phyloP scores from a whole-genome alignment of 2,329 filamentous ascomycete species.

The Passalora sequoiae region DNA sequence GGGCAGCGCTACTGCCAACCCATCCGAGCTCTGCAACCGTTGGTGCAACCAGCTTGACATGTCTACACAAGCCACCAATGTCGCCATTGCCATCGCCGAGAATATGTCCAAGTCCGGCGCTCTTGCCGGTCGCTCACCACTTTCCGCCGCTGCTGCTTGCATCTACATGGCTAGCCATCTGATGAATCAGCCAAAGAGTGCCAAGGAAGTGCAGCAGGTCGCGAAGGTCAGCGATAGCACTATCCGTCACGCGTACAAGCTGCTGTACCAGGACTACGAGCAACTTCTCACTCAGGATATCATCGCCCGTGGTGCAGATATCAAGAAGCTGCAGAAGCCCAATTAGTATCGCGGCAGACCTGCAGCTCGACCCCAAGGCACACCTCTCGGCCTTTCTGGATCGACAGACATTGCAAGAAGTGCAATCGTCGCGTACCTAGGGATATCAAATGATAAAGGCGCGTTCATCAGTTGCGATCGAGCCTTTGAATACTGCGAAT shows the following conservation, averaged over 20 bases:
- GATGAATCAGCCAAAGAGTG: constrained; percentile 69
- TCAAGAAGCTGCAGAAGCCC: constrained; percentile 61
- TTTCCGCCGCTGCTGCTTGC: constrained; percentile 89
- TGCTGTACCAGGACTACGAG: constrained; percentile 69
- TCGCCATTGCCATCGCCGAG: constrained; percentile 72
- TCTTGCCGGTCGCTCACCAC: constrained; percentile 83
- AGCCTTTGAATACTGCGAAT: too few species aligned
- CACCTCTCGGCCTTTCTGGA: too few species aligned
- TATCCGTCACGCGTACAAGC: constrained; percentile 91
- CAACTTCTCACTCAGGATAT: constrained; percentile 70
- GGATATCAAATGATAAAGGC: too few species aligned
- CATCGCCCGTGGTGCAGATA: constrained; percentile 65
- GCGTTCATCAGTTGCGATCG: too few species aligned
- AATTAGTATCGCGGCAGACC: constrained; percentile 19
- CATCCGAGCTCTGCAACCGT: constrained; percentile 65
- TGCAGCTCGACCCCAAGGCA: too few species aligned
- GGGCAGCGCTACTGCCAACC: constrained; percentile 29
- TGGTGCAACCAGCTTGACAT: constrained; percentile 81
- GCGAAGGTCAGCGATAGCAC: constrained; percentile 94
- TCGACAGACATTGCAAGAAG: too few species aligned
- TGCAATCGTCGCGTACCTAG: too few species aligned
- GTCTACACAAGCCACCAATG: constrained; percentile 69
- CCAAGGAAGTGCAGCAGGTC: constrained; percentile 80
- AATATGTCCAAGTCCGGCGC: constrained; percentile 72
- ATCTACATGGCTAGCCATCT: constrained; percentile 94